phyloP scores from a whole-genome alignment of 2,329 filamentous ascomycete species.

The Alternaria sp. region DNA sequence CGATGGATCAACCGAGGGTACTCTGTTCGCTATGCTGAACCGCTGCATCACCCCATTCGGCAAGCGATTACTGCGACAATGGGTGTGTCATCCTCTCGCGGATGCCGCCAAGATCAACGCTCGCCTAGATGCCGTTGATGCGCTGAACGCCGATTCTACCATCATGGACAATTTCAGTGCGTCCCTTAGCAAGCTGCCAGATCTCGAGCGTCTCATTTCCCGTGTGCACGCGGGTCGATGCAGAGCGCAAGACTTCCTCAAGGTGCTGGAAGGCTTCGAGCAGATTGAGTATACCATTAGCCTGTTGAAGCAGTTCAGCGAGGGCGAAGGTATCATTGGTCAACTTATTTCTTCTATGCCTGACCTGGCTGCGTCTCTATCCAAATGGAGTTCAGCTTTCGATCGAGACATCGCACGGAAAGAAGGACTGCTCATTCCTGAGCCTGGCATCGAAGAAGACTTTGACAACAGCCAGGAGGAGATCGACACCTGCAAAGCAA shows the following conservation, averaged over 20 bases:
- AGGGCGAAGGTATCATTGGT: conserved; percentile 83
- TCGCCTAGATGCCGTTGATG: conserved; percentile 89
- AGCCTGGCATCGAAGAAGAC: conserved; percentile 85
- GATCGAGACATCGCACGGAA: conserved; percentile 80
- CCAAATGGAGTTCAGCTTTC: conserved; percentile 91
- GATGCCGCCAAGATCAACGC: conserved; percentile 90
- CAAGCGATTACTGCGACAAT: conserved; percentile 93
- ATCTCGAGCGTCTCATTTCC: conserved; percentile 91
- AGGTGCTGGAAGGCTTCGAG: conserved; percentile 93
- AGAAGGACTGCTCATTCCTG: conserved; percentile 82
- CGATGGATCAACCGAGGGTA: conserved; percentile 84
- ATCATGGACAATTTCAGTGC: conserved; percentile 87
- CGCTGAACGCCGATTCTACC: conserved; percentile 81
- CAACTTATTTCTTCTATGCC: conserved; percentile 87
- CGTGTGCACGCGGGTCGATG: conserved; percentile 92
- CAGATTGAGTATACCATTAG: conserved; percentile 95
- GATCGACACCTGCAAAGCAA: conserved; percentile 76
- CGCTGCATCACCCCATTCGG: conserved; percentile 96
- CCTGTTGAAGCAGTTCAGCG: conserved; percentile 73
- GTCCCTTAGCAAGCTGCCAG: conserved; percentile 88
- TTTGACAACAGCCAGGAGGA: conserved; percentile 83
- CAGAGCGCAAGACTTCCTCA: conserved; percentile 88
- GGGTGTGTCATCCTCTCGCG: conserved; percentile 94
- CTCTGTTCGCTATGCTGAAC: conserved; percentile 88
- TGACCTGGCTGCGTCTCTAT: conserved; percentile 73